These are phyloP conservation scores for Aspergillus sp. DNA, from an alignment of 2,329 filamentous ascomycete genomes.

Conservation along the genomic window DNA sequence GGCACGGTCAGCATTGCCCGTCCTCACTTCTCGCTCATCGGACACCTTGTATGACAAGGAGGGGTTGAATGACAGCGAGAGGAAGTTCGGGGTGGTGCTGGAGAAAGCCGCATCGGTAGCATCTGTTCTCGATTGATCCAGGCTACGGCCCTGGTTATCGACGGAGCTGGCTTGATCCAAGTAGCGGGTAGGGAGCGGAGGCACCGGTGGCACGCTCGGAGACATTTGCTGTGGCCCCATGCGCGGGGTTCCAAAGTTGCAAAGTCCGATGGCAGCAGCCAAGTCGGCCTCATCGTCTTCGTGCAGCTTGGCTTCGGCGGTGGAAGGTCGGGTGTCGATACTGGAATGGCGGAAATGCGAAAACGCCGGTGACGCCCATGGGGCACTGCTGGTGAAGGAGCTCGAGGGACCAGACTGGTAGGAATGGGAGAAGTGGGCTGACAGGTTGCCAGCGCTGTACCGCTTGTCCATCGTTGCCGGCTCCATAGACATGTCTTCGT, in stretches of 20 bases:
- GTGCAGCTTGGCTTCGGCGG: slow-evolving; percentile 72
- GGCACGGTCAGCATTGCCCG: slow-evolving; percentile 60
- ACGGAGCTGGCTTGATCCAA: slow-evolving; percentile 62
- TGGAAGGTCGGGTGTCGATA: slow-evolving; percentile 73
- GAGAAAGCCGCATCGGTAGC: slow-evolving; percentile 34
- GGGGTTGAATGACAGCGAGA: slow-evolving; percentile 46
- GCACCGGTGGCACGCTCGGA: slow-evolving; percentile 80
- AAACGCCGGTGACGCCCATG: slow-evolving; percentile 50
- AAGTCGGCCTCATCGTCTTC: slow-evolving; percentile 85
- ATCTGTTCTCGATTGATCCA: slow-evolving; percentile 50
- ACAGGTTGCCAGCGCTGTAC: slow-evolving; percentile 51
- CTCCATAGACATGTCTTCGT: slow-evolving; percentile 49
- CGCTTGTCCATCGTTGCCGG: slow-evolving; percentile 58
- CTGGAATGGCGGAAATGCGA: slow-evolving; percentile 71
- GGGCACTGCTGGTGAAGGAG: slow-evolving; percentile 58
- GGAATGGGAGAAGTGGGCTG: slow-evolving; percentile 67
- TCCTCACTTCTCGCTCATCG: slow-evolving; percentile 65
- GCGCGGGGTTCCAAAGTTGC: slow-evolving; percentile 82
- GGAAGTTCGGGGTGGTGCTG: slow-evolving; percentile 44
- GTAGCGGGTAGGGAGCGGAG: slow-evolving; percentile 80
- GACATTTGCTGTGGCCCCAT: slow-evolving; percentile 64
- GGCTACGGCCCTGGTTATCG: slow-evolving; percentile 61
- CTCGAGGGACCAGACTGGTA: slow-evolving; percentile 71
- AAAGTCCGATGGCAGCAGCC: slow-evolving; percentile 83
- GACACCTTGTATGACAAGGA: slow-evolving; percentile 52